A percentile compares a stretch with the other conserved stretches of the same genome.
Conservation (phyloP, 1,284 basidiomycete genomes). For the Gastroboletus turbinatus region DNA sequence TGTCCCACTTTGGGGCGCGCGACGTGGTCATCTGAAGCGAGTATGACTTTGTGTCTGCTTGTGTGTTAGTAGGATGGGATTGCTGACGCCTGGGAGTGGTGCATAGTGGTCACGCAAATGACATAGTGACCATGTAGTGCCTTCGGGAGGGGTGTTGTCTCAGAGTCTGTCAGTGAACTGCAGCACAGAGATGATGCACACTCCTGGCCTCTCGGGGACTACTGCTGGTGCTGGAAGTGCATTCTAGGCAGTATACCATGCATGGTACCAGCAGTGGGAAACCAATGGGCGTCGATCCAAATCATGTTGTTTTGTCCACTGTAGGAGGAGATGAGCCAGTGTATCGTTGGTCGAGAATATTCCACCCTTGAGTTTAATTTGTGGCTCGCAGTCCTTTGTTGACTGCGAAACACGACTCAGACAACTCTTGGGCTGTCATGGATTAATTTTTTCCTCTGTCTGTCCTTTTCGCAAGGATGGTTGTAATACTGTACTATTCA, state of each 20-base stretch:
- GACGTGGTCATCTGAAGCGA: neutral
- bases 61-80: neutral
- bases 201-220: too few species aligned
- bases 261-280: neutral
- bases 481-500: neutral
- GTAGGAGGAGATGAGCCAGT: constrained; percentile 11
- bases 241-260: neutral
- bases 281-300: too few species aligned
- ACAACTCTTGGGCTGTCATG: constrained; percentile 49
- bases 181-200: too few species aligned
- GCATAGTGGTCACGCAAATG: neutral
- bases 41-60: neutral
- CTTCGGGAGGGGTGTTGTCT: neutral
- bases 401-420: constrained; percentile 48
- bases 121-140: neutral
- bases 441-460: constrained; percentile 23
- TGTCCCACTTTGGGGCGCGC: constrained; percentile 2
- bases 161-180: too few species aligned
- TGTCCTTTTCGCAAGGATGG: constrained; percentile 3
- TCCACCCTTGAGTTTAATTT: constrained; percentile 48
- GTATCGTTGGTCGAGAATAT: neutral
- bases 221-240: too few species aligned
- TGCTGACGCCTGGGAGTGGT: neutral
- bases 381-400: constrained; percentile 37
- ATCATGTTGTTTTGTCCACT: neutral